These are phyloP conservation scores for Eucalyptus coolabah DNA, from an alignment of 345 rosid genomes.

Conservation along the genomic window DNA sequence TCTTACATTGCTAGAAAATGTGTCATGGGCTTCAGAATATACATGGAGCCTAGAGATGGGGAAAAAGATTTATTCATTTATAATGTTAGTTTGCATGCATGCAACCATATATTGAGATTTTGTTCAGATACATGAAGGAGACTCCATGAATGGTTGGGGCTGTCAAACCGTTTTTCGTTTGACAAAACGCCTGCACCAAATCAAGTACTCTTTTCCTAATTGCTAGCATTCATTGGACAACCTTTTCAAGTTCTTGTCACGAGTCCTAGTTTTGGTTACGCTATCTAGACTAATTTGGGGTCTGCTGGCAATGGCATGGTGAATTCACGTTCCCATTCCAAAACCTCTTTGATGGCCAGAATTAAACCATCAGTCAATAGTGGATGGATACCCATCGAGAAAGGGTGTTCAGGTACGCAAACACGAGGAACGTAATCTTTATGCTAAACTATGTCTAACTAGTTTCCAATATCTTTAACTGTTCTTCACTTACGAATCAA, in stretches of 20 bases:
- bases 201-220: background rate
- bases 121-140: background rate
- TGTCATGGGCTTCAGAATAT: background rate
- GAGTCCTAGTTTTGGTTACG: background rate
- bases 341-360: background rate
- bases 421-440: too few species aligned
- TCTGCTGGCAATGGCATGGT: background rate
- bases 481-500: background rate
- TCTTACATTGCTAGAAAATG: background rate
- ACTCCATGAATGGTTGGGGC: background rate
- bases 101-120: background rate
- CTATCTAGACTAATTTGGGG: background rate
- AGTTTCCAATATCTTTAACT: background rate
- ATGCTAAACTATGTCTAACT: background rate
- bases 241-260: background rate
- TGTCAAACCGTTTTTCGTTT: background rate
- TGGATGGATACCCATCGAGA: background rate
- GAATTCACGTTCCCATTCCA: background rate
- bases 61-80: background rate
- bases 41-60: background rate
- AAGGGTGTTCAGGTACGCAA: background rate
- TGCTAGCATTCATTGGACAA: background rate
- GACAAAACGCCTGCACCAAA: background rate
- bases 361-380: background rate
- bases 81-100: background rate